These are phyloP conservation scores for Aeschynomene evenia DNA, from an alignment of 306 rosid genomes.

Conservation along the genomic window DNA sequence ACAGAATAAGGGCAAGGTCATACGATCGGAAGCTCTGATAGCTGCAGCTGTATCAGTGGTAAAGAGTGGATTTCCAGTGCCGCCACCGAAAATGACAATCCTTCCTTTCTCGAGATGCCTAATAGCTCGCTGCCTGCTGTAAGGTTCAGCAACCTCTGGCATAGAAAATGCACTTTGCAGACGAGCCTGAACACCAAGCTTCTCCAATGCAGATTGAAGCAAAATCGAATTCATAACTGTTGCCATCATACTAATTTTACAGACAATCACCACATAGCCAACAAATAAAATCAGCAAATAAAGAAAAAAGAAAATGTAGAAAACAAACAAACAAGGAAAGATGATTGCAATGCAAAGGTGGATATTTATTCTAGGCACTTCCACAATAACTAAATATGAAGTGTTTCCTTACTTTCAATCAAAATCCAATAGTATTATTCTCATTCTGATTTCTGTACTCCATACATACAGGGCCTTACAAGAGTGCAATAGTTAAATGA, in stretches of 20 bases:
- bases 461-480: no score
- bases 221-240: conserved; percentile 63
- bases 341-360: no score
- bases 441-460: no score
- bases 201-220: conserved; percentile 66
- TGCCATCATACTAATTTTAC: conserved; percentile 55
- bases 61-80: conserved; percentile 53
- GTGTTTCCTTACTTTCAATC: no score
- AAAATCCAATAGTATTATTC: no score
- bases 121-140: conserved; percentile 64
- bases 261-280: no score
- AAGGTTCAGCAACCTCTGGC: conserved; percentile 61
- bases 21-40: conserved; percentile 63
- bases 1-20: neutral
- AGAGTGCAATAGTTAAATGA: neutral
- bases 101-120: conserved; percentile 76
- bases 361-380: no score
- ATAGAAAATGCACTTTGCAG: conserved; percentile 53
- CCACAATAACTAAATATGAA: no score
- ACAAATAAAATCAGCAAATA: neutral
- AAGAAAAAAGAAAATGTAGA: conserved; percentile 10
- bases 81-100: conserved; percentile 66
- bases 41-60: conserved; percentile 62
- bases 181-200: conserved; percentile 60
- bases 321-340: neutral